phyloP scores from a whole-genome alignment of 352 stramenopile genomes.

The Phytophthora idaei region DNA sequence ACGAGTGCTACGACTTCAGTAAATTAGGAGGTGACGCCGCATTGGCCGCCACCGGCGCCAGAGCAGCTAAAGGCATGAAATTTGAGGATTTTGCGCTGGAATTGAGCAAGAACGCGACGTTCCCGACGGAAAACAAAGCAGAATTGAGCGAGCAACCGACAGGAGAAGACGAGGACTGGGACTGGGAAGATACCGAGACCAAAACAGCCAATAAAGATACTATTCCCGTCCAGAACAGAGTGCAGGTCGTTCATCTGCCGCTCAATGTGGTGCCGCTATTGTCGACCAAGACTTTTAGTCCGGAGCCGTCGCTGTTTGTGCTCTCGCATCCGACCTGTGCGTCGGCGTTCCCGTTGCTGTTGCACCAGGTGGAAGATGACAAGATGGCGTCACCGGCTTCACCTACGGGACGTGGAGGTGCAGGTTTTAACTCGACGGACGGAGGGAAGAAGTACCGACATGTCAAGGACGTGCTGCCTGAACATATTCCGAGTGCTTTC shows the following conservation, averaged over 20 bases:
- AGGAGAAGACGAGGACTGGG: conserved; percentile 49
- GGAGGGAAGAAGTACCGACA: conserved; percentile 45
- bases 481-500: conserved; percentile 70
- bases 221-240: conserved; percentile 8
- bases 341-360: conserved; percentile 69
- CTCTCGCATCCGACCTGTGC: conserved; percentile 70
- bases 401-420: conserved; percentile 11
- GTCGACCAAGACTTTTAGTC: conserved; percentile 38
- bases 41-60: conserved; percentile 14
- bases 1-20: conserved; percentile 72
- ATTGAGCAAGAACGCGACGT: conserved; percentile 28
- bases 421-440: conserved; percentile 7
- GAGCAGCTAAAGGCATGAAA: conserved; percentile 39
- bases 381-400: conserved; percentile 10
- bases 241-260: conserved; percentile 61
- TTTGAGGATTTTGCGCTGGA: conserved; percentile 52
- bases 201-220: background rate
- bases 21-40: conserved; percentile 7
- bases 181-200: conserved; percentile 46
- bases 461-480: conserved; percentile 68
- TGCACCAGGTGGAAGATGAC: conserved; percentile 50
- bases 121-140: conserved; percentile 14
- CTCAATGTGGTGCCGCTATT: conserved; percentile 64
- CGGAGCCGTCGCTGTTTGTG: conserved; percentile 76
- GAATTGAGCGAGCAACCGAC: conserved; percentile 11